Evolutionary conservation across 2,329 filamentous ascomycete species (phyloP).

Genomic region (Diplocarpon rosae): DNA sequence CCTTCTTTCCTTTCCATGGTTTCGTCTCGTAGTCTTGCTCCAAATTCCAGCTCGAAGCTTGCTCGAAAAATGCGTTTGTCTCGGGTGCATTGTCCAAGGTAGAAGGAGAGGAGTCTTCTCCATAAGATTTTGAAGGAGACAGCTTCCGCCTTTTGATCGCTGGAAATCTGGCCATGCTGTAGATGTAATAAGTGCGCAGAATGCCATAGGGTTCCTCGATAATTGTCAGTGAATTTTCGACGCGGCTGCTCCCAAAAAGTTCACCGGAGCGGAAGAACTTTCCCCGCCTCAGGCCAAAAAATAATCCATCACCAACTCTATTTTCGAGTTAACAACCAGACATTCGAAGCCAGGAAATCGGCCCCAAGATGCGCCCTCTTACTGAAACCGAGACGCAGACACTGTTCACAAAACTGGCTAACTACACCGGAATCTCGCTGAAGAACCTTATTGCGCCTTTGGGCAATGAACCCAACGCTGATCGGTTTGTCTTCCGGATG

Average conservation of each 20-base stretch:
- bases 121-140: conserved; percentile 39
- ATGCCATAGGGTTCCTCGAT: too few relatives aligned
- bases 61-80: conserved; percentile 48
- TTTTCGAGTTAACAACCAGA: neutral
- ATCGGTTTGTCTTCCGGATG: conserved; percentile 78
- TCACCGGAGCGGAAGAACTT: conserved; percentile 14
- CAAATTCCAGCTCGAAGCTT: conserved; percentile 75
- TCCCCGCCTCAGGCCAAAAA: conserved; percentile 18
- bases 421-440: conserved; percentile 80
- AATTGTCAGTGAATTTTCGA: conserved; percentile 1
- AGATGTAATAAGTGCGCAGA: neutral
- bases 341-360: conserved; percentile 1
- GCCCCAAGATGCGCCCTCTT: conserved; percentile 57
- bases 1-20: conserved; percentile 65
- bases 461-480: conserved; percentile 53
- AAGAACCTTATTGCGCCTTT: conserved; percentile 73
- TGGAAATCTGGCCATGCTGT: conserved; percentile 24
- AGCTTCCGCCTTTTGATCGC: conserved; percentile 46
- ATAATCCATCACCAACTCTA: conserved; percentile 1
- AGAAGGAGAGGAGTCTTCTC: conserved; percentile 30
- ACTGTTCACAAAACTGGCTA: conserved; percentile 84
- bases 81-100: conserved; percentile 21
- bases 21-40: conserved; percentile 84
- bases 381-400: conserved; percentile 71
- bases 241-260: conserved; percentile 19